These are phyloP conservation scores for Saccharomycopsis sp. DNA, from an alignment of 805 yeast genomes.

Conservation along the genomic window DNA sequence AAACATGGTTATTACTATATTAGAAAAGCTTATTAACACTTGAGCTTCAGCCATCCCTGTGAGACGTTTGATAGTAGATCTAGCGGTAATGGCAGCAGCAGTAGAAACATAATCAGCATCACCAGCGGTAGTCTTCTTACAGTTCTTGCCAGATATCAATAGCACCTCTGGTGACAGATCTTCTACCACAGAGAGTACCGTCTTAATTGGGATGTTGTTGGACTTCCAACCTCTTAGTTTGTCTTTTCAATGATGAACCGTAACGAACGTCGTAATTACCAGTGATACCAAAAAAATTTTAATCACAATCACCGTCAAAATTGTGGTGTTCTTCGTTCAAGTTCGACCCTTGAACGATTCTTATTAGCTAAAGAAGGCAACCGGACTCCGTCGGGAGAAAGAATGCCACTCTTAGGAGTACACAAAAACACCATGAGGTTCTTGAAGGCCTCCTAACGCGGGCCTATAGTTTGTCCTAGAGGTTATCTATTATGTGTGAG, in stretches of 20 bases:
- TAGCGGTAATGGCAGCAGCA: slow-evolving; percentile 99
- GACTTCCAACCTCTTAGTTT: slow-evolving; percentile 97
- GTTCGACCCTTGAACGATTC: too few species aligned
- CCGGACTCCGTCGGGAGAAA: too few species aligned
- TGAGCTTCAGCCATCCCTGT: slow-evolving; percentile 99
- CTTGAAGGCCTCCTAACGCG: too few species aligned
- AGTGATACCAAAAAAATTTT: slow-evolving; percentile 99
- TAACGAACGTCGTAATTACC: slow-evolving; percentile 99
- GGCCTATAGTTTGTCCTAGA: too few species aligned
- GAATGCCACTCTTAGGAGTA: too few species aligned
- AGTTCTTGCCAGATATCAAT: slow-evolving; percentile 98
- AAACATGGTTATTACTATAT: too few species aligned
- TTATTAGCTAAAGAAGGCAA: too few species aligned
- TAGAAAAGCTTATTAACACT: slow-evolving; percentile 31
- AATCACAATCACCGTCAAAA: too few species aligned
- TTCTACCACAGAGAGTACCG: slow-evolving; percentile 99
- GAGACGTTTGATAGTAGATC: slow-evolving; percentile 99
- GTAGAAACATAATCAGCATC: slow-evolving; percentile 99
- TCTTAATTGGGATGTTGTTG: slow-evolving; percentile 99
- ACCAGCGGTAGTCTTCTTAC: slow-evolving; percentile 97
- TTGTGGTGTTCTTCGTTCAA: too few species aligned
- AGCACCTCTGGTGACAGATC: slow-evolving; percentile 94
- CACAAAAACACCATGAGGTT: too few species aligned
- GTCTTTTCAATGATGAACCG: slow-evolving; percentile 99
- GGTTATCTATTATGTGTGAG: too few species aligned